Percentiles rank a stretch among this genome's conserved stretches.
Conservation (phyloP, 345 rosid genomes). For the Laguncularia racemosa region DNA sequence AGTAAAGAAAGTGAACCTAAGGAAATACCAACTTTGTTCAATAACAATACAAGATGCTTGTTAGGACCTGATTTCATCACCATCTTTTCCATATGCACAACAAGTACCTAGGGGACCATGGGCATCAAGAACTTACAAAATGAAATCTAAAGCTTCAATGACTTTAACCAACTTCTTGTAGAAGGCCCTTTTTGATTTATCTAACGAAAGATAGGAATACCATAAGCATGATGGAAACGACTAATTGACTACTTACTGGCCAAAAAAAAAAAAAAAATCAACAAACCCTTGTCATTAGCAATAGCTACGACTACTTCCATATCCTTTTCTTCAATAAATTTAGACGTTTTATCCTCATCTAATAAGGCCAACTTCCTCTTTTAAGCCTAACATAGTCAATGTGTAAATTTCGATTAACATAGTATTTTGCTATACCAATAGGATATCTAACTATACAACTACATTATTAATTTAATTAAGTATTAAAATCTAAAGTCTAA, state of each 20-base stretch:
- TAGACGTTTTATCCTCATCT: slow-evolving; percentile 25
- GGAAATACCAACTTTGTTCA: slow-evolving; percentile 89
- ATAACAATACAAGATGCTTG: slow-evolving; percentile 73
- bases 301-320: slow-evolving; percentile 15
- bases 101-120: slow-evolving; percentile 93
- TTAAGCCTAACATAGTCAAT: slow-evolving; percentile 33
- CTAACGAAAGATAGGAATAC: slow-evolving; percentile 17
- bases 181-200: slow-evolving; percentile 83
- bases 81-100: slow-evolving; percentile 90
- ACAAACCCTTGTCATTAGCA: slow-evolving; percentile 49
- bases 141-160: slow-evolving; percentile 84
- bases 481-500: too few relatives aligned
- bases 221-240: not conserved
- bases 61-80: slow-evolving; percentile 75
- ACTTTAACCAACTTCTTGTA: slow-evolving; percentile 94
- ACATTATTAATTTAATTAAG: too few relatives aligned
- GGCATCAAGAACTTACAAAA: slow-evolving; percentile 91
- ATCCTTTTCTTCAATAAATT: slow-evolving; percentile 14
- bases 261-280: not conserved
- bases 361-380: slow-evolving; percentile 70
- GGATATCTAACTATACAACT: too few relatives aligned
- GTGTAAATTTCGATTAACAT: not conserved
- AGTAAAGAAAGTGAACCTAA: not conserved
- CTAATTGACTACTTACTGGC: not conserved
- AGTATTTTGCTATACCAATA: too few relatives aligned